Base-by-base conservation (phyloP, 306 rosid genomes). In the Fragaria iinumae region DNA sequence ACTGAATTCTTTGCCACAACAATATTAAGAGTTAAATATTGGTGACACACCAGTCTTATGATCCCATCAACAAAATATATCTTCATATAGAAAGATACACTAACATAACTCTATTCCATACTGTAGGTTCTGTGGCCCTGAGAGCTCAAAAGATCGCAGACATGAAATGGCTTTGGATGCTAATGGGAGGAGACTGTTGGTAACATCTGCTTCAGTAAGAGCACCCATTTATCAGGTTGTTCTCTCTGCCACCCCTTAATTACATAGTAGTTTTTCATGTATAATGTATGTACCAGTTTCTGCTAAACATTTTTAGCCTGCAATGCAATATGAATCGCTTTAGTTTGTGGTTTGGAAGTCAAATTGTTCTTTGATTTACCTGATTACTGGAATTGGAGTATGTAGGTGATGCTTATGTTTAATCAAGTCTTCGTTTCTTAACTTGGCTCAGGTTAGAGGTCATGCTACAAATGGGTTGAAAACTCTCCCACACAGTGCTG, bases 161-260 rank as follows among this genome's bases (percentile, higher is more conserved):
- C 96, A 88, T 82, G 98, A 95, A 88, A 95, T 95, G 96, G 93
- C 97, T 76, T 85, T 95, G 78, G 97, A 95, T 87, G 89, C 92
- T 68, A 88, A 76, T 57, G 98, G 98, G 76, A 87, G 83, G 83
- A 89, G 96, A 79, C 92, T 95, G 43, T 86, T 95, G 87, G 86
- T 85, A 29, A 90, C 98, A 53, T 95, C 98, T 39, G 80, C 87
- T 75, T 89, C 86, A 52, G 84, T 87, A 67, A 88, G 96, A 88
- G 95, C 97, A 49, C 97, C 98, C 81, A 92, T 92, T 60, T 95
- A 90, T 83, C 91, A 95, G 98, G 98, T 94, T 82, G 23, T 65
- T 81, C 74, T 73, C 76, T 53, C 29, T 29, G 50, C 66, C 45
- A 32, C 65, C 11, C 11, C 3, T 11, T 21, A 21, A 5, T 39